Evolutionary conservation across 2,329 filamentous ascomycete genomes (phyloP), one percentile per base, ranked within the genome.

Genomic region (Fusarium foetens): DNA sequence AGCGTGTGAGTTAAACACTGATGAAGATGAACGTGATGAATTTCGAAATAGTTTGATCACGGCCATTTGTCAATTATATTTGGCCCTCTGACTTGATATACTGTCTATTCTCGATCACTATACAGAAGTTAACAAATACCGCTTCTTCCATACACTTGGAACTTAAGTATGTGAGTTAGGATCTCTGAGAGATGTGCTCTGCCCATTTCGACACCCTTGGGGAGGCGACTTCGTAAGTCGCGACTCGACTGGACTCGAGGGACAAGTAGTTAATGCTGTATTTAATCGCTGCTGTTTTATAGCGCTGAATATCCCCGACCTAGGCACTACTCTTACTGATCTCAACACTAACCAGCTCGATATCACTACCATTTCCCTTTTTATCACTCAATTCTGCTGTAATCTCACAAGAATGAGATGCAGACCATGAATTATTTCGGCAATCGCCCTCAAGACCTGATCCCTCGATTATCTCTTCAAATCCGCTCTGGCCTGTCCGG

Each of bases 401-500:
- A 17, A 58, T 19, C 6, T 65, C 68, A 5, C 35, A 27, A 1
- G 63, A 72, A 17, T 52, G 43, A 3, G 53, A 33, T 4, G 13
- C 46, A 23, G 39, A 33, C 52, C 57, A 58, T 6, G 48, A 31
- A 1, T 33, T 29, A 27, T 49, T 14, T 8, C 39, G 27, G 3
- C n/a, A 7, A 11, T 39, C 19, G 2, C 27, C 58, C 5, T 39
- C 45, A 3, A 46, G 19, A 1, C 39, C 57, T 3, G 68, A 29
- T 3, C 41, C 36, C 25, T 74, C 68, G 19, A 63, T 62, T 14
- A 74, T 60, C 38, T 74, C 71, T 19, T 66, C 58, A 2, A 74
- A 74, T 1, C 71, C 65, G 19, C 46, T 60, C 38, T 38, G 68
- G 2, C 12, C 61, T 1, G 36, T 51, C n/a, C 41, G 41, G 1